A percentile compares a stretch with the other conserved stretches of the same genome.
Conservation (phyloP, 148 eudicot species). For the Drosera capensis region DNA sequence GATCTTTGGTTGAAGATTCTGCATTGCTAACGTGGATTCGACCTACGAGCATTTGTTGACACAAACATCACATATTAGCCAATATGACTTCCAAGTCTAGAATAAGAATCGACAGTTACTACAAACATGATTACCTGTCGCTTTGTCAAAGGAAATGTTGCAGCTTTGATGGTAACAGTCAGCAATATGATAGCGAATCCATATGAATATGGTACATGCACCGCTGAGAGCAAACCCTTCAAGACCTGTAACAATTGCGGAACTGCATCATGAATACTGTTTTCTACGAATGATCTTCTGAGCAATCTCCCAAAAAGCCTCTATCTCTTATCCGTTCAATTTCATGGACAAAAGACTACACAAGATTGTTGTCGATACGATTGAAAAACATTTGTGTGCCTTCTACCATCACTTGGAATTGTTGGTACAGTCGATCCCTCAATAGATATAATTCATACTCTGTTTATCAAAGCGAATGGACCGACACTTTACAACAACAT, state of each 20-base stretch:
- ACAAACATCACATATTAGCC: neutral
- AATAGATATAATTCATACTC: no score
- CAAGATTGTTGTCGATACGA: no score
- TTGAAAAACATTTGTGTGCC: no score
- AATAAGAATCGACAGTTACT: neutral
- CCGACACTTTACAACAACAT: no score
- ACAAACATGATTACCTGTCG: slow-evolving; percentile 42
- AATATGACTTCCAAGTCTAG: neutral
- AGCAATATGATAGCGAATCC: slow-evolving; percentile 87
- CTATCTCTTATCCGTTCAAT: no score
- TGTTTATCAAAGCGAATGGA: no score
- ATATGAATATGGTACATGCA: slow-evolving; percentile 75
- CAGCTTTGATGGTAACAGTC: slow-evolving; percentile 60
- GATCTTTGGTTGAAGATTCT: slow-evolving; percentile 97
- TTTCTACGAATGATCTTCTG: neutral
- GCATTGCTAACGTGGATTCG: slow-evolving; percentile 96
- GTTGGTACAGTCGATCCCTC: no score
- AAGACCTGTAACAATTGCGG: slow-evolving; percentile 31
- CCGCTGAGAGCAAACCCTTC: slow-evolving; percentile 55
- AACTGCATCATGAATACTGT: neutral
- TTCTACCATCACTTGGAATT: no score
- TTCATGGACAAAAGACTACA: no score
- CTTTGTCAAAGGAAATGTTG: slow-evolving; percentile 75
- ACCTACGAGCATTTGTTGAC: slow-evolving; percentile 30
- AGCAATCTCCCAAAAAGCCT: neutral